Percentiles rank a stretch among this genome's conserved stretches.
These are phyloP conservation scores for Medakamo hakoo DNA, from an alignment of 139 green algal genomes.

Conservation along the genomic window DNA sequence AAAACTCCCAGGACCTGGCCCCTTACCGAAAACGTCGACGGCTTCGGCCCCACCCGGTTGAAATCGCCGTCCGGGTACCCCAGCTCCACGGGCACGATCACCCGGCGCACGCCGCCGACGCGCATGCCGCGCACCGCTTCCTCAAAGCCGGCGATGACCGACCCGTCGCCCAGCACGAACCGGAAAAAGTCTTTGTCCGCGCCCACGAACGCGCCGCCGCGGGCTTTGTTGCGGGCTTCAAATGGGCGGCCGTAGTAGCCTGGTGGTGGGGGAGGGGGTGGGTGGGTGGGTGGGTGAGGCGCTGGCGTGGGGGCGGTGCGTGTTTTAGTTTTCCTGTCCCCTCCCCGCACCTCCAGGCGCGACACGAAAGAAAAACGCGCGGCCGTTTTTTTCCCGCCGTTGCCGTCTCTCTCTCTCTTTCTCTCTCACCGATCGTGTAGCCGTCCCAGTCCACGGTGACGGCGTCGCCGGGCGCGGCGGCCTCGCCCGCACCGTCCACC, in stretches of 20 bases:
- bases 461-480: conserved; percentile 26
- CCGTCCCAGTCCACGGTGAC: conserved; percentile 82
- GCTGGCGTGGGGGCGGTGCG: too few species aligned
- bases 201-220: conserved; percentile 15
- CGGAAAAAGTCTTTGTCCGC: conserved; percentile 47
- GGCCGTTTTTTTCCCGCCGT: too few species aligned
- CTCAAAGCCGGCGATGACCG: conserved; percentile 56
- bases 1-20: conserved; percentile 2
- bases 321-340: neutral
- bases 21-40: conserved; percentile 37
- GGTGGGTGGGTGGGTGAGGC: too few species aligned
- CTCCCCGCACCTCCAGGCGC: neutral
- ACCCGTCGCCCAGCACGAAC: conserved; percentile 41
- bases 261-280: too few species aligned
- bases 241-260: conserved; percentile 50
- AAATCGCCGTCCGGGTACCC: conserved; percentile 60
- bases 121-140: conserved; percentile 63
- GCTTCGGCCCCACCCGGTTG: conserved; percentile 29
- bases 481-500: conserved; percentile 18
- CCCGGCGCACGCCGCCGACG: conserved; percentile 47
- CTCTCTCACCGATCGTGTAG: conserved; percentile 79
- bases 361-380: neutral
- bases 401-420: neutral
- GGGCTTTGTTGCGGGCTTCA: conserved; percentile 74
- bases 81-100: conserved; percentile 70